Conservation (phyloP, 352 stramenopile species). For the Blastocystis sp. region DNA sequence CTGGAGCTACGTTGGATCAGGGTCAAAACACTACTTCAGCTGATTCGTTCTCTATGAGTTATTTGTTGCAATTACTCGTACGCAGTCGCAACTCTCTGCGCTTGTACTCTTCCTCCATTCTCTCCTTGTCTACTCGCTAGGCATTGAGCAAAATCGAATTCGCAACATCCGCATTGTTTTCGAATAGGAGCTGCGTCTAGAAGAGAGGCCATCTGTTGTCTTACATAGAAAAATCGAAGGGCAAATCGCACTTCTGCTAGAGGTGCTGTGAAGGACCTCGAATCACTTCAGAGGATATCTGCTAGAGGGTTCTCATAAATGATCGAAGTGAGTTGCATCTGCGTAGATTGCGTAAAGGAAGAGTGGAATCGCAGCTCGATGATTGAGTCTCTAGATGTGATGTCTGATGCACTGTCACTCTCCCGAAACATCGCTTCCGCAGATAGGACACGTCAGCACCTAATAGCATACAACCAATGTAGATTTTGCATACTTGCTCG, state of each 20-base stretch:
- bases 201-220: neutral
- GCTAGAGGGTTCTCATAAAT: constrained; percentile 35
- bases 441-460: neutral
- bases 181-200: constrained; percentile 42
- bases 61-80: neutral
- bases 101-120: constrained; percentile 33
- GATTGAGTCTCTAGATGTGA: neutral
- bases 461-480: neutral
- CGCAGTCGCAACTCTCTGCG: neutral
- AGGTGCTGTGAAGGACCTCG: neutral
- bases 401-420: neutral
- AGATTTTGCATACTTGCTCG: neutral
- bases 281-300: constrained; percentile 6
- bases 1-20: neutral
- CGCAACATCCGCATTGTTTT: neutral
- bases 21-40: neutral
- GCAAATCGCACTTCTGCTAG: constrained; percentile 25
- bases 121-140: neutral
- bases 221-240: constrained; percentile 43
- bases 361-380: constrained; percentile 48
- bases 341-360: neutral
- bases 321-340: constrained; percentile 35
- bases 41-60: constrained; percentile 37
- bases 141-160: neutral
- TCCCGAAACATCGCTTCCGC: constrained; percentile 28